phyloP scores from a whole-genome alignment of 2,329 filamentous ascomycete genomes.

The Paecilomyces dactylethromorphus region DNA sequence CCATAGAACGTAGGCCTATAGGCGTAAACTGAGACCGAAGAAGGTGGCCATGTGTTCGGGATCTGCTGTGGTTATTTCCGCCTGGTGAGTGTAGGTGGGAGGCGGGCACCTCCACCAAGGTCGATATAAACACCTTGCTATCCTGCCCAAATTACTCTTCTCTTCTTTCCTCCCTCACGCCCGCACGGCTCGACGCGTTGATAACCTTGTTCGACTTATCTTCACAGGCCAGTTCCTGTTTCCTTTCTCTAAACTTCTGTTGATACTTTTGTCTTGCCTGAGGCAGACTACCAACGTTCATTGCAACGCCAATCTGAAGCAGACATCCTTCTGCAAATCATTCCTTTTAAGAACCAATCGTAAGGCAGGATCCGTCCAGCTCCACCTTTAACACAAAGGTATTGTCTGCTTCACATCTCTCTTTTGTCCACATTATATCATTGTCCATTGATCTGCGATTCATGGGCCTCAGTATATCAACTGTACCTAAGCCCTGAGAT shows the following conservation, averaged over 20 bases:
- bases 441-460: background rate
- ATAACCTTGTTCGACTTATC: slow-evolving; percentile 17
- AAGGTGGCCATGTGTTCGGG: background rate
- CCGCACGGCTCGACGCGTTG: slow-evolving; percentile 18
- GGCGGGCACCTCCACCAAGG: background rate
- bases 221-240: slow-evolving; percentile 30
- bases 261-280: slow-evolving; percentile 20
- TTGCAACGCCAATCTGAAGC: slow-evolving; percentile 9
- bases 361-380: slow-evolving; percentile 3
- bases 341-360: slow-evolving; percentile 6
- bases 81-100: background rate
- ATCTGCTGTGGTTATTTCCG: background rate
- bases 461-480: background rate
- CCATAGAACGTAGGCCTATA: background rate
- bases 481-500: background rate
- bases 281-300: slow-evolving; percentile 24
- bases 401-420: slow-evolving; percentile 6
- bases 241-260: slow-evolving; percentile 17
- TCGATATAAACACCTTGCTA: background rate
- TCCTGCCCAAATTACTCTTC: slow-evolving; percentile 6
- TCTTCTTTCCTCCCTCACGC: slow-evolving; percentile 13
- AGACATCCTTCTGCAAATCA: slow-evolving; percentile 2
- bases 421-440: background rate
- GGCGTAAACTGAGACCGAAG: background rate
- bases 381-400: slow-evolving; percentile 16